Percentiles rank a stretch among this genome's conserved stretches.
Evolutionary conservation across 202 grass and related monocot genomes (phyloP).

Genomic region (Bolboschoenoplectus hybrid): DNA sequence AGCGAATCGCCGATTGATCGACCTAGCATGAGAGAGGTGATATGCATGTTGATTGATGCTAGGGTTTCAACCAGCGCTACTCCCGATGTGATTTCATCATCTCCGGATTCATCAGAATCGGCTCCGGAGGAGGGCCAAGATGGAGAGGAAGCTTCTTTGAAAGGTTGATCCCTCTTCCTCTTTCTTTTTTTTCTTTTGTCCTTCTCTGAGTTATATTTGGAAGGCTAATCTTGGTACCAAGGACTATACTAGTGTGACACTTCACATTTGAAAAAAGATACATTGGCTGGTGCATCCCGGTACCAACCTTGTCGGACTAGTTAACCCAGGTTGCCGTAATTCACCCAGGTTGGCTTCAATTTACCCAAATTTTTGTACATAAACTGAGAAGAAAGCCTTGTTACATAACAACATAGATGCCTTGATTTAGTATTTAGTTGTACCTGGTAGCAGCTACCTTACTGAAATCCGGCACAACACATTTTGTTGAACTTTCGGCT

Average conservation of each 20-base stretch:
- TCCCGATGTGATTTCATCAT: slow-evolving; percentile 37
- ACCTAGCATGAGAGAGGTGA: slow-evolving; percentile 96
- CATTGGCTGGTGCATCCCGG: not conserved
- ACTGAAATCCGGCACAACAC: not conserved
- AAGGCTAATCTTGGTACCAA: not conserved
- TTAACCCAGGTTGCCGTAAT: not conserved
- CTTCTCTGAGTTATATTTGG: not conserved
- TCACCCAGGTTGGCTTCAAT: not conserved
- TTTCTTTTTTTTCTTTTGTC: not conserved
- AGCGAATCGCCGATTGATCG: slow-evolving; percentile 82
- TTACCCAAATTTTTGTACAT: not conserved
- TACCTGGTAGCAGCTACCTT: not conserved
- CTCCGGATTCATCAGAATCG: slow-evolving; percentile 60
- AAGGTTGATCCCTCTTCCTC: slow-evolving; percentile 6
- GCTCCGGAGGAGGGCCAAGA: slow-evolving; percentile 44
- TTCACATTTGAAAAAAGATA: not conserved
- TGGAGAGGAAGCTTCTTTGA: slow-evolving; percentile 26
- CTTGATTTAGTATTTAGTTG: not conserved
- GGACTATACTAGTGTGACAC: not conserved
- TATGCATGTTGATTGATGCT: slow-evolving; percentile 85
- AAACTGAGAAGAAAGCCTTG: not conserved
- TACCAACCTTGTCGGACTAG: not conserved
- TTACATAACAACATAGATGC: not conserved
- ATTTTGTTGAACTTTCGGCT: not conserved
- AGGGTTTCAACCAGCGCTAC: slow-evolving; percentile 53